Base-by-base conservation (phyloP, 768 basidiomycete genomes). In the Hericium erinaceus region DNA sequence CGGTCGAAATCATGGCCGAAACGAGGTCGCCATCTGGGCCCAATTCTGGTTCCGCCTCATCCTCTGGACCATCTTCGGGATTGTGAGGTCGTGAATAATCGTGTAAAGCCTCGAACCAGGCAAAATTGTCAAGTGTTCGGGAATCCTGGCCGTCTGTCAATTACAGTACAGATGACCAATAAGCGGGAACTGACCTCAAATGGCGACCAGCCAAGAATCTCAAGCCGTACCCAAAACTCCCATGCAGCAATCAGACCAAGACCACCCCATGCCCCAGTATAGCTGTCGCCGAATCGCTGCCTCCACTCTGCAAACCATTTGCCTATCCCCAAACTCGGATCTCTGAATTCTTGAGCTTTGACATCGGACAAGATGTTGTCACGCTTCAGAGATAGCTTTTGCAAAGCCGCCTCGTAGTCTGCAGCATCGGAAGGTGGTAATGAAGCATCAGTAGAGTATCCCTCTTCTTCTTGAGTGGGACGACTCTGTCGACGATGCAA, bases 141-240 rank as follows among this genome's bases (percentile, higher is more conserved):
- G 73, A 63, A 58, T 79, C 78, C 83, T 83, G 61, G 24, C 60
- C 62, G 39, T 39, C 37, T 56, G 52, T 65, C 33, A 65, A 33
- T 9, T 7, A 33, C 33, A 26, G 33, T 9, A 8, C 33, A 33
- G 8, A 33, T 48, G 28, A 38, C 24, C 18, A 48, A 40, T 24
- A 54, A 40, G 53, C 15, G 8, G 72, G 78, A 7, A 33, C 49
- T 61, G 65, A 89, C 92, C 73, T 88, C 80, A 22, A 95, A 75
- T 49, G 89, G 91, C 68, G 93, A 83, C 95, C 95, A 97, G 3
- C 86, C 89, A 11, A 92, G 72, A 61, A 85, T 77, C 72, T 98
- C 94, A 57, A 92, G 73, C 56, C 92, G 76, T n/a, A 83, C 83
- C 91, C 92, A 95, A 68, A 94, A 95, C 69, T 94, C 93, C 92